Evolutionary conservation across 2,329 filamentous ascomycete species (phyloP).

Genomic region (Aspergillus fumigatiaffinis): DNA sequence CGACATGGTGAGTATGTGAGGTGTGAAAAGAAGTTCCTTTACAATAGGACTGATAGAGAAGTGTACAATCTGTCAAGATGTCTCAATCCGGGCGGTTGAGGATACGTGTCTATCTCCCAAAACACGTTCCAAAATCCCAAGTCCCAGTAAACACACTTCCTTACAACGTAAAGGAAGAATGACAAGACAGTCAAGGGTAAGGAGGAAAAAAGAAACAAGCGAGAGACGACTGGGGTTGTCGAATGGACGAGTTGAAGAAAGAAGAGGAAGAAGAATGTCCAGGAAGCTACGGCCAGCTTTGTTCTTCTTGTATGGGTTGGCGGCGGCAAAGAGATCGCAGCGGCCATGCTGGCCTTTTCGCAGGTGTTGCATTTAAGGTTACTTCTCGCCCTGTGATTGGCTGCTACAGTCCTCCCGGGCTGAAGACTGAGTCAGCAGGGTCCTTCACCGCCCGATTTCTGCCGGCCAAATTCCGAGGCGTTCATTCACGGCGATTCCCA

Average conservation of each 20-base stretch:
- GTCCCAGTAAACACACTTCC: slow-evolving; percentile 8
- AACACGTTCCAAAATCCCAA: slow-evolving; percentile 2
- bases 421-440: slow-evolving; percentile 26
- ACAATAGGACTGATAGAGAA: neutral
- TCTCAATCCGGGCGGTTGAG: neutral
- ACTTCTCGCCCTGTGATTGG: slow-evolving; percentile 39
- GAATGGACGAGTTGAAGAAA: slow-evolving; percentile 10
- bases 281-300: slow-evolving; percentile 17
- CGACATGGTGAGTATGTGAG: slow-evolving; percentile 48
- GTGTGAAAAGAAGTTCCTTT: slow-evolving; percentile 10
- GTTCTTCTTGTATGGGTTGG: slow-evolving; percentile 30
- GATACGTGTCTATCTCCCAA: neutral
- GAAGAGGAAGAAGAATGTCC: slow-evolving; percentile 7
- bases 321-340: slow-evolving; percentile 27
- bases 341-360: slow-evolving; percentile 46
- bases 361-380: slow-evolving; percentile 28
- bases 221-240: slow-evolving; percentile 10
- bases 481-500: neutral
- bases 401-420: slow-evolving; percentile 1
- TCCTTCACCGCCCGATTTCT: slow-evolving; percentile 22
- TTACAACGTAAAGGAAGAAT: slow-evolving; percentile 6
- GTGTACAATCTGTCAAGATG: neutral
- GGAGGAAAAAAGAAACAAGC: slow-evolving; percentile 16
- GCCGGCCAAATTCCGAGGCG: slow-evolving; percentile 5
- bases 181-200: slow-evolving; percentile 11